A percentile compares a stretch with the other conserved stretches of the same genome.
These are phyloP conservation scores for Trichosporon sp. DNA, from an alignment of 1,284 basidiomycete species.

Conservation along the genomic window DNA sequence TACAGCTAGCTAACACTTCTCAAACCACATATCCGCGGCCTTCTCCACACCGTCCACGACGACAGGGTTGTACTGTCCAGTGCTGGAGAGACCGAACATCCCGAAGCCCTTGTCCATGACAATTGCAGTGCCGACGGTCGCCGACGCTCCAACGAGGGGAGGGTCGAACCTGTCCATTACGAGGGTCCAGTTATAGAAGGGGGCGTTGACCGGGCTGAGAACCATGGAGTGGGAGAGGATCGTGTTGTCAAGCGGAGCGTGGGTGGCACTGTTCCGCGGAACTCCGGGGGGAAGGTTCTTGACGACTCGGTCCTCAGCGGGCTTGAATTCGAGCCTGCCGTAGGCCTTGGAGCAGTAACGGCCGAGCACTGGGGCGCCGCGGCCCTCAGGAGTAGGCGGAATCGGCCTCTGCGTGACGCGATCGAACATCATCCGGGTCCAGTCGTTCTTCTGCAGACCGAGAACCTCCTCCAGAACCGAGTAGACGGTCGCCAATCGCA, in stretches of 20 bases:
- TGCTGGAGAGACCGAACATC: constrained; percentile 8
- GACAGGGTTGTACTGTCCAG: no score
- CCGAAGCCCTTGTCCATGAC: constrained; percentile 12
- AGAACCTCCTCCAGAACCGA: background rate
- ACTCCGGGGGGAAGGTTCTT: background rate
- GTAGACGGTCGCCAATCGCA: background rate
- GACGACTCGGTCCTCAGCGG: background rate
- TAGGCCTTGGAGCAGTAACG: background rate
- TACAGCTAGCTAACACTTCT: background rate
- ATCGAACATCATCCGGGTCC: background rate
- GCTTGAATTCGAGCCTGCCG: background rate
- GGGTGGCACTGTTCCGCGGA: background rate
- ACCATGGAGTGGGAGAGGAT: constrained; percentile 21
- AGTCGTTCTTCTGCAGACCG: background rate
- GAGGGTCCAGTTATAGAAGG: background rate
- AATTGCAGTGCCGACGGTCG: background rate
- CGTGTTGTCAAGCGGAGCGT: constrained; percentile 14
- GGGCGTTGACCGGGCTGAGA: constrained; percentile 25
- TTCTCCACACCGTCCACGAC: constrained; percentile 1
- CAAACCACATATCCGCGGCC: constrained; percentile 9
- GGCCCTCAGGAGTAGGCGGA: background rate
- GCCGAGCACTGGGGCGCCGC: background rate
- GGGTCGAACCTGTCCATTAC: background rate
- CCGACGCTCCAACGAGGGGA: background rate
- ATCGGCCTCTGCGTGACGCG: background rate